Evolutionary conservation across 352 stramenopile genomes (phyloP), one percentile per base, ranked within the genome.

Genomic region (Pythium biforme): DNA sequence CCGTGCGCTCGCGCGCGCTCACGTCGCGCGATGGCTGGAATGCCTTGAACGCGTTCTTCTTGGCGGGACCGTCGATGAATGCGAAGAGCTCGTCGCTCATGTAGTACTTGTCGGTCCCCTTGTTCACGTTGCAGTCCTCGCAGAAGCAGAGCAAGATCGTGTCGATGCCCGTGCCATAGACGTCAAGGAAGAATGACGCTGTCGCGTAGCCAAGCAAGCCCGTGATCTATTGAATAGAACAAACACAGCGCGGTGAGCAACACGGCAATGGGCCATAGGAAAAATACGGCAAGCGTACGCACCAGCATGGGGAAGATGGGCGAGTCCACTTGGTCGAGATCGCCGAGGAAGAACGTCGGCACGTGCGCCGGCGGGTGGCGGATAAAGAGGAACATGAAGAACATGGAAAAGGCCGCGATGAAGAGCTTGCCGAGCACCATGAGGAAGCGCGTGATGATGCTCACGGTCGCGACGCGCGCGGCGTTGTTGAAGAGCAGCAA

Each of bases 401-500:
- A 76, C 75, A 87, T 88, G 46, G 73, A 79, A 56, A 86, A 86
- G 14, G 67, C 71, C 19, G 83, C 87, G 75, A 96, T 94, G 66
- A 90, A 89, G 27, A 96, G 59, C 68, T 97, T 96, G 62, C 86
- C 90, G n/a, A 96, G 62, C 47, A 89, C 62, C 68, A 97, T 79
- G 22, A 97, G 79, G 71, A 97, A 89, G 22, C 73, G 76, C 23
- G 85, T 80, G 65, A 96, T 76, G 68, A 94, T 81, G 57, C 77
- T 90, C 54, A 95, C 86, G 7, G 85, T 92, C 27, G 83, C 83
- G 48, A 99, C 89, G 9, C 94, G 86, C 48, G 85, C 78, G 25
- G 97, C 89, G 78, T 99, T 99, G 33, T 94, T 86, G 39, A 98
- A 75, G 29, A 99, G 92, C 37, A 99, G 79, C 59, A 95, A 94